A percentile compares a stretch with the other conserved stretches of the same genome.
These are phyloP conservation scores for Arthrobotrys megalospora DNA, from an alignment of 2,329 filamentous ascomycete species.

Conservation along the genomic window DNA sequence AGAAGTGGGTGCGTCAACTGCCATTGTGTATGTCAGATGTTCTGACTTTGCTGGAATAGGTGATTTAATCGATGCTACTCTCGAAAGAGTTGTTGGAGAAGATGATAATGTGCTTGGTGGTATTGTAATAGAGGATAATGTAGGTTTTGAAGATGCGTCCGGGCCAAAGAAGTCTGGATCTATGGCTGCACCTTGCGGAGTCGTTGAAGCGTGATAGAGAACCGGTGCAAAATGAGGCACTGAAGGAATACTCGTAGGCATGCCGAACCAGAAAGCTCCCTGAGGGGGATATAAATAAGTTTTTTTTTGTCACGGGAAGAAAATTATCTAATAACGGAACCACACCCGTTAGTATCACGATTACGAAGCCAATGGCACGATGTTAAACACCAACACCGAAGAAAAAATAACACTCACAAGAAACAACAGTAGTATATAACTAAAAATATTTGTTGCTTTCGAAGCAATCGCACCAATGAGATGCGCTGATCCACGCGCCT, in stretches of 20 bases:
- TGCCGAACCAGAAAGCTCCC: conserved; percentile 13
- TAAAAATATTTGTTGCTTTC: conserved; percentile 31
- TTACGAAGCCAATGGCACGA: conserved; percentile 6
- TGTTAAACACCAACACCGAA: conserved; percentile 16
- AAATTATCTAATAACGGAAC: conserved; percentile 34
- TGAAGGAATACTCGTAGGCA: conserved; percentile 35
- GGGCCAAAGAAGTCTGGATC: conserved; percentile 51
- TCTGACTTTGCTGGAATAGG: conserved; percentile 50
- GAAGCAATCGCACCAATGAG: conserved; percentile 11
- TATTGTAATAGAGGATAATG: conserved; percentile 6
- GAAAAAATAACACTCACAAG: conserved; percentile 8
- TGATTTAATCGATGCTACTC: conserved; percentile 23
- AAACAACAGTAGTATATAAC: conserved; percentile 24
- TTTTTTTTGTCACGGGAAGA: background rate
- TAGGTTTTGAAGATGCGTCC: conserved; percentile 34
- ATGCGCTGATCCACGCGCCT: conserved; percentile 7
- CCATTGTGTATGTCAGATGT: conserved; percentile 39
- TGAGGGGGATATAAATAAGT: conserved; percentile 29
- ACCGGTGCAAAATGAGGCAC: conserved; percentile 39
- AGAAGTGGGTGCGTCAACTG: conserved; percentile 19
- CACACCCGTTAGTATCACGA: conserved; percentile 34
- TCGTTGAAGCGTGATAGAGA: conserved; percentile 16
- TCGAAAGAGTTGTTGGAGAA: conserved; percentile 2
- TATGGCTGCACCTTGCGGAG: conserved; percentile 33
- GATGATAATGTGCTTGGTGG: conserved; percentile 2